phyloP scores from a whole-genome alignment of 768 basidiomycete species.

The Suillus discolor region DNA sequence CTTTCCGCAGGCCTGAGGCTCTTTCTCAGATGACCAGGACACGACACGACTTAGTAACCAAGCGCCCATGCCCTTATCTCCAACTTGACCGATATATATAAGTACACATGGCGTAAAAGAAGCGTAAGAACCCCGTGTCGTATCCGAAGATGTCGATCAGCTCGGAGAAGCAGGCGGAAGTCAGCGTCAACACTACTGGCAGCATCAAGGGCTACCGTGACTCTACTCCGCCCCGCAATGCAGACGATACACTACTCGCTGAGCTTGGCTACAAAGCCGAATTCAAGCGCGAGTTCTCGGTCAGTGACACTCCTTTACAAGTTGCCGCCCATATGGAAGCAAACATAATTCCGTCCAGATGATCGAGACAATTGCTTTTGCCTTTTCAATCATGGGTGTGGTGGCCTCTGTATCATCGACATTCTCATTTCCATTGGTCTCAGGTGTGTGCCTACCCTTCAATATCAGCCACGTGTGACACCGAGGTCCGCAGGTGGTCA shows the following conservation, averaged over 20 bases:
- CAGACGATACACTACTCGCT: conserved; percentile 61
- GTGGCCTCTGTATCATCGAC: conserved; percentile 70
- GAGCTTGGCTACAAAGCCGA: conserved; percentile 71
- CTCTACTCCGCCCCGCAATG: conserved; percentile 33
- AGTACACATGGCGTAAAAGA: neutral
- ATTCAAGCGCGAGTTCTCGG: conserved; percentile 76
- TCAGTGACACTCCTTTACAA: conserved; percentile 34
- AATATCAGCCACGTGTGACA: neutral
- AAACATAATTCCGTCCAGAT: conserved; percentile 35
- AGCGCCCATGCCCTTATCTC: conserved; percentile 23
- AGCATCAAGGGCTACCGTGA: conserved; percentile 12
- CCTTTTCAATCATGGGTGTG: conserved; percentile 75
- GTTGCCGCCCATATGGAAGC: neutral
- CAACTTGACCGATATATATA: neutral
- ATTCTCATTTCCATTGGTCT: conserved; percentile 60
- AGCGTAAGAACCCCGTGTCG: conserved; percentile 7
- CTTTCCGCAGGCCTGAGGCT: neutral
- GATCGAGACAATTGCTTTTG: conserved; percentile 65
- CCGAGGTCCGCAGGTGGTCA: conserved; percentile 55
- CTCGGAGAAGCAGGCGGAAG: conserved; percentile 19
- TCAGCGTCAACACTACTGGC: conserved; percentile 17
- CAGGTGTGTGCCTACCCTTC: conserved; percentile 42
- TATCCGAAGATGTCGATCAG: conserved; percentile 14
- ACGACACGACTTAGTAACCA: neutral
- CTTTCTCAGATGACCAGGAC: neutral